Evolutionary conservation across 2,329 filamentous ascomycete genomes (phyloP).

Genomic region (Exophiala phaeomuriformis): DNA sequence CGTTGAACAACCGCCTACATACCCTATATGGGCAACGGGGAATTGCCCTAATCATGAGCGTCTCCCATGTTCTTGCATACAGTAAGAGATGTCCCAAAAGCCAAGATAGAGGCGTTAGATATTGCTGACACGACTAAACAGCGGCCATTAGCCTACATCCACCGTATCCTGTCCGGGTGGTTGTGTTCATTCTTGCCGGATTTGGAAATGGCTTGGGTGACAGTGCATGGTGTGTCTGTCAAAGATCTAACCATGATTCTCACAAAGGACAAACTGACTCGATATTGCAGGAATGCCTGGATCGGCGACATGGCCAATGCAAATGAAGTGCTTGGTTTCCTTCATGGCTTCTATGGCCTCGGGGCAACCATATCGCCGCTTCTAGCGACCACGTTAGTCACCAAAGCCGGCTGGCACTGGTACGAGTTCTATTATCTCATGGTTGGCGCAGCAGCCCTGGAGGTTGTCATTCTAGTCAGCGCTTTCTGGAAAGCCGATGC

Average conservation of each 20-base stretch:
- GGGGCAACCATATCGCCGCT: constrained; percentile 63
- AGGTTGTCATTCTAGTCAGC: constrained; percentile 14
- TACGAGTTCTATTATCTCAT: constrained; percentile 67
- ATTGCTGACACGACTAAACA: constrained; percentile 29
- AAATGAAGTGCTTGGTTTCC: constrained; percentile 68
- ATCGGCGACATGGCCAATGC: constrained; percentile 65
- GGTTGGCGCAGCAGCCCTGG: constrained; percentile 36
- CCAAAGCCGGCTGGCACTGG: constrained; percentile 47
- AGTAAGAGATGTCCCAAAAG: constrained; percentile 11
- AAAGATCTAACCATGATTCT: constrained; percentile 32
- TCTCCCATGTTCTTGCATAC: constrained; percentile 59
- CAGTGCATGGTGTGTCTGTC: constrained; percentile 42
- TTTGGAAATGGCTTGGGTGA: constrained; percentile 65
- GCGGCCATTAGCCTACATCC: constrained; percentile 57
- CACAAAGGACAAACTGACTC: constrained; percentile 34
- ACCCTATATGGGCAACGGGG: constrained; percentile 57
- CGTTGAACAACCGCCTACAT: constrained; percentile 41
- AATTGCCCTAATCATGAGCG: constrained; percentile 57
- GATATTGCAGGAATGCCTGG: constrained; percentile 45
- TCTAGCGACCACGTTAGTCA: constrained; percentile 59
- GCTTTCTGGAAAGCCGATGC: constrained; percentile 47
- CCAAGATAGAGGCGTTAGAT: neutral
- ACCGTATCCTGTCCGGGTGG: constrained; percentile 59
- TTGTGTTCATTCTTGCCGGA: constrained; percentile 59
- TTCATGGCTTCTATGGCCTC: constrained; percentile 63